A percentile compares a stretch with the other conserved stretches of the same genome.
phyloP scores from a whole-genome alignment of 495 filamentous ascomycete genomes.

The Xylaria flabelliformis region DNA sequence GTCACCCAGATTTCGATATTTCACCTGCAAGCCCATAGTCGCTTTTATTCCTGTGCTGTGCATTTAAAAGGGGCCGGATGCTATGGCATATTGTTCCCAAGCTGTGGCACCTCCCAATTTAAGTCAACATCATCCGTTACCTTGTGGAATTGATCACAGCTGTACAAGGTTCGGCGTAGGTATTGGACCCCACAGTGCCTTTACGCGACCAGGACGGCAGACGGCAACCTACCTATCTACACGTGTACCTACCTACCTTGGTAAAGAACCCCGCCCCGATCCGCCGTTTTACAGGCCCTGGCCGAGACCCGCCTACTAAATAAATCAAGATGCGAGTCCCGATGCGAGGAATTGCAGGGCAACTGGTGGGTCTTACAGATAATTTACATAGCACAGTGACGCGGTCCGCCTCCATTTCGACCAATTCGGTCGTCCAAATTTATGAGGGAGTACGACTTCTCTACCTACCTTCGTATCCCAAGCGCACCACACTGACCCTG shows the following conservation, averaged over 20 bases:
- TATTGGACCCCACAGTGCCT: background rate
- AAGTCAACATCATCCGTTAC: background rate
- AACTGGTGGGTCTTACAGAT: background rate
- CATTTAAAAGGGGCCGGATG: background rate
- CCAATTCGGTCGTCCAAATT: constrained; percentile 12
- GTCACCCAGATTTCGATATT: background rate
- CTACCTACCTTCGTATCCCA: background rate
- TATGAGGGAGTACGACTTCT: constrained; percentile 8
- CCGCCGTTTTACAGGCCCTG: background rate
- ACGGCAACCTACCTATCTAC: background rate
- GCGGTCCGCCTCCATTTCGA: constrained; percentile 8
- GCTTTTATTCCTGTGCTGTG: background rate
- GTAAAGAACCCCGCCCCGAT: background rate
- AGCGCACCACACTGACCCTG: background rate
- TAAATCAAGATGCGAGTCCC: background rate
- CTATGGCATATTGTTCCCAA: background rate
- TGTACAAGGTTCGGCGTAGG: background rate
- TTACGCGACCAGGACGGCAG: no score
- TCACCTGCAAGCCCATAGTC: background rate
- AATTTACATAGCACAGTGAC: constrained; percentile 17
- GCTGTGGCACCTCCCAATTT: background rate
- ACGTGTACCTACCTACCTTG: background rate
- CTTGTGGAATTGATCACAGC: background rate
- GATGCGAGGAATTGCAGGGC: constrained; percentile 18
- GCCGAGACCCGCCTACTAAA: background rate